These are phyloP conservation scores for Stephanodiscus minutulus DNA, from an alignment of 108 stramenopile genomes.

Conservation along the genomic window DNA sequence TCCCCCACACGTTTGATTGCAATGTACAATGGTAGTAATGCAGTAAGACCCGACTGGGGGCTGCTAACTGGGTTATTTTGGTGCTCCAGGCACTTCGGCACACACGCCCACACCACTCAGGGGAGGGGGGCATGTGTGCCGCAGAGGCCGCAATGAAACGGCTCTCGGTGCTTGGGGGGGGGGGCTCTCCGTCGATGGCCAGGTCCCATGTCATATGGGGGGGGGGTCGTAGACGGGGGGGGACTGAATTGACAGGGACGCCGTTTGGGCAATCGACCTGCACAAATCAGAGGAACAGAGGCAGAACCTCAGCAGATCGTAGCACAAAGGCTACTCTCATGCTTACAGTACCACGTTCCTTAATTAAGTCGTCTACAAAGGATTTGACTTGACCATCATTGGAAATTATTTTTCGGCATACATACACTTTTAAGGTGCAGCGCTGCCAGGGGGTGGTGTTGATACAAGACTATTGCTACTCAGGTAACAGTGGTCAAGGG, in stretches of 20 bases:
- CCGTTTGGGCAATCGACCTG: constrained; percentile 31
- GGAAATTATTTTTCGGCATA: constrained; percentile 73
- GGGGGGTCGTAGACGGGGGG: constrained; percentile 4
- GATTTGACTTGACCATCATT: constrained; percentile 92
- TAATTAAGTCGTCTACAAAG: constrained; percentile 94
- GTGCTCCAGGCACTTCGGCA: not conserved
- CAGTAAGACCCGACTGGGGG: too few relatives aligned
- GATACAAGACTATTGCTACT: constrained; percentile 72
- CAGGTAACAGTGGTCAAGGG: constrained; percentile 76
- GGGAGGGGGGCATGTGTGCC: not conserved
- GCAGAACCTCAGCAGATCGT: constrained; percentile 98
- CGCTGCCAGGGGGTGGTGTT: constrained; percentile 48
- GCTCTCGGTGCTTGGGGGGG: not conserved
- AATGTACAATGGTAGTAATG: not conserved
- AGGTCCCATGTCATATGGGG: constrained; percentile 12
- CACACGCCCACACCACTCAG: not conserved
- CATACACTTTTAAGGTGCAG: constrained; percentile 63
- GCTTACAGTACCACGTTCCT: constrained; percentile 94
- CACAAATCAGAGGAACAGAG: constrained; percentile 91
- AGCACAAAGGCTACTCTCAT: constrained; percentile 96
- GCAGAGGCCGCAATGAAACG: not conserved
- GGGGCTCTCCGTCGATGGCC: not conserved
- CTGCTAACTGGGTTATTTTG: constrained; percentile 1
- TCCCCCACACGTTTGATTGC: too few relatives aligned
- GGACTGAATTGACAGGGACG: constrained; percentile 38